phyloP scores from a whole-genome alignment of 202 grass and related monocot species.

The Digitaria exilis region DNA sequence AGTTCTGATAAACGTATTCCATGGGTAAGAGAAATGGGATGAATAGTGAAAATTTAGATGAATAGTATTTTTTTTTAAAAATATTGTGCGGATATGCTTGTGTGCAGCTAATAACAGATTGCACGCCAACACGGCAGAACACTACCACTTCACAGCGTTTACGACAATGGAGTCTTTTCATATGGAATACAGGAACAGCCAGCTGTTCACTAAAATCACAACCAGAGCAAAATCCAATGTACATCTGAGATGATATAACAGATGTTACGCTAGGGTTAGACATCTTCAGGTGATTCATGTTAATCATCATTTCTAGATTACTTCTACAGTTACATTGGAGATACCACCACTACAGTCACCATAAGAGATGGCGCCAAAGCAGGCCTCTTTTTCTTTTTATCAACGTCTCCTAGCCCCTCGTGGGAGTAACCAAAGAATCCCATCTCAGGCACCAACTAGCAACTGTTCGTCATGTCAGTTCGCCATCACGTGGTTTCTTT shows the following conservation, averaged over 20 bases:
- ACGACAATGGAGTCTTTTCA: neutral
- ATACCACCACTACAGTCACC: slow-evolving; percentile 17
- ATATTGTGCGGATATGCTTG: no score
- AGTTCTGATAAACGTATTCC: no score
- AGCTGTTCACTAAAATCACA: neutral
- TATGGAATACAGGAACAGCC: slow-evolving; percentile 15
- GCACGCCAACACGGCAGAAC: neutral
- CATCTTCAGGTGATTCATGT: slow-evolving; percentile 29
- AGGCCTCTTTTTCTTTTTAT: neutral
- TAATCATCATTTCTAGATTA: slow-evolving; percentile 36
- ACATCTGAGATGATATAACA: neutral
- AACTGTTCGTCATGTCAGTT: slow-evolving; percentile 6
- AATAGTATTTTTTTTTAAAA: no score
- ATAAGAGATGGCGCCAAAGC: neutral
- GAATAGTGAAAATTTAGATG: no score
- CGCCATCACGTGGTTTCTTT: slow-evolving; percentile 21
- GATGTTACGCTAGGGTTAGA: slow-evolving; percentile 13
- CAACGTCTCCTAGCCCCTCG: neutral
- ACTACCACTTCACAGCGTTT: neutral
- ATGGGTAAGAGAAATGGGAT: no score
- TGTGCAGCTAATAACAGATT: no score
- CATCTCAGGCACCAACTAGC: neutral
- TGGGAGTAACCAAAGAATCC: neutral
- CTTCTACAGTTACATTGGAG: slow-evolving; percentile 41
- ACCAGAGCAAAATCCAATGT: neutral